A percentile compares a stretch with the other conserved stretches of the same genome.
Conservation (phyloP, 306 rosid species). For the Cicer judaicum region DNA sequence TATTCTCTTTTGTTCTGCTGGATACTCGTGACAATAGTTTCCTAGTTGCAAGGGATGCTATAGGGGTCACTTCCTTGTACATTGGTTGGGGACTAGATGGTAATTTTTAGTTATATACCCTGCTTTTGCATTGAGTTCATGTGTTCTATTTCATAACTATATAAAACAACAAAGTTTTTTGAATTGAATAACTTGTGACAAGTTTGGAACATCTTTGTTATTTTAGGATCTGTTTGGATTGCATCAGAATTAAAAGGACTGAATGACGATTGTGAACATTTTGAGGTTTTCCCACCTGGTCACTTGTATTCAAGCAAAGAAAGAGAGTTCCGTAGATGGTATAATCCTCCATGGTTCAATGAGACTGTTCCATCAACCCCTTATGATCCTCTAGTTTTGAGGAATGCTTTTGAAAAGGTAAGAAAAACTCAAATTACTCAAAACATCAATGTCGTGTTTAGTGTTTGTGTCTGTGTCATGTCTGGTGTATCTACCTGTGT, state of each 20-base stretch:
- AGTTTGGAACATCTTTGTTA: conserved; percentile 23
- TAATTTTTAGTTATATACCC: conserved; percentile 35
- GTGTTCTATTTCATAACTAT: neutral
- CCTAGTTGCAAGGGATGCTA: conserved; percentile 92
- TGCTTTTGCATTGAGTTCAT: conserved; percentile 19
- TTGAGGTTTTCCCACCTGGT: conserved; percentile 86
- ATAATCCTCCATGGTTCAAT: conserved; percentile 87
- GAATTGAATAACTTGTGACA: neutral
- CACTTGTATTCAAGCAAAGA: conserved; percentile 91
- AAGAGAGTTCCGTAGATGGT: conserved; percentile 78
- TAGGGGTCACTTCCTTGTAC: conserved; percentile 90
- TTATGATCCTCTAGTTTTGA: conserved; percentile 83
- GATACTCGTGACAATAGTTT: conserved; percentile 95
- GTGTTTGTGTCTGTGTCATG: no score
- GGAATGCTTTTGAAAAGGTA: conserved; percentile 81
- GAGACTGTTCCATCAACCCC: conserved; percentile 82
- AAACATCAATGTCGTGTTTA: no score
- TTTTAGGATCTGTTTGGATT: conserved; percentile 89
- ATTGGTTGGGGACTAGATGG: conserved; percentile 98
- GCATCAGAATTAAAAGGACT: conserved; percentile 84
- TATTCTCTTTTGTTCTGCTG: conserved; percentile 85
- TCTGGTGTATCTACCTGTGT: no score
- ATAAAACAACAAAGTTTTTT: neutral
- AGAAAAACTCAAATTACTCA: neutral
- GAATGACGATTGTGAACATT: conserved; percentile 90